Evolutionary conservation across 768 basidiomycete genomes (phyloP).

Genomic region (Leccinum olivaceopallidum): DNA sequence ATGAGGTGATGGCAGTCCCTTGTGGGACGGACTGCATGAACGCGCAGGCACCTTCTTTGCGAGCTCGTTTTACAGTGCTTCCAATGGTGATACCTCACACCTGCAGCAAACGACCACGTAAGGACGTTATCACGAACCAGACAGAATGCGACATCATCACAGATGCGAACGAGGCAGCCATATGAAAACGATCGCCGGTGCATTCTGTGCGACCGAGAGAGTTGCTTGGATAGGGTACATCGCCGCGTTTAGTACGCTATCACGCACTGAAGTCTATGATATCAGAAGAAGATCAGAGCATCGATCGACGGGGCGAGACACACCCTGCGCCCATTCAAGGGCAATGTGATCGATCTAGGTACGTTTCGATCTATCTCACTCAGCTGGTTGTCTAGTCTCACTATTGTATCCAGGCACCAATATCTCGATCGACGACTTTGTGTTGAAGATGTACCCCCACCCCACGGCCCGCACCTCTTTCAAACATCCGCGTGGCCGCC

Average conservation of each 20-base stretch:
- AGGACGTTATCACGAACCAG: not conserved
- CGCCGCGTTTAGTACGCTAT: conserved; percentile 10
- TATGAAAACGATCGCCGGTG: conserved; percentile 46
- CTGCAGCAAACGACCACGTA: conserved; percentile 22
- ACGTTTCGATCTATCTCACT: not conserved
- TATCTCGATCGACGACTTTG: not conserved
- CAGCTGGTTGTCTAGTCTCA: not conserved
- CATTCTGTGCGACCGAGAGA: conserved; percentile 39
- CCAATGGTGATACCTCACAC: conserved; percentile 52
- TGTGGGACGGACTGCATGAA: conserved; percentile 37
- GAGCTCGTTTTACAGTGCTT: conserved; percentile 43
- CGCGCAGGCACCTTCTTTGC: conserved; percentile 38
- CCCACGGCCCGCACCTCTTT: not conserved
- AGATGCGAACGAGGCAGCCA: conserved; percentile 37
- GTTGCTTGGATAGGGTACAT: conserved; percentile 52
- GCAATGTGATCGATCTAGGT: not conserved
- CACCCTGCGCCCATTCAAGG: conserved; percentile 8
- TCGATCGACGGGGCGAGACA: not conserved
- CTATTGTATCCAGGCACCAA: not conserved
- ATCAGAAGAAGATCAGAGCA: not conserved
- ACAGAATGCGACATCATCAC: conserved; percentile 20
- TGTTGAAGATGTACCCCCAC: not conserved
- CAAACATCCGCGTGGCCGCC: not conserved
- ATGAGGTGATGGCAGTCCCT: conserved; percentile 46
- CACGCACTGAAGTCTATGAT: not conserved